Percentiles rank a stretch among this genome's conserved stretches.
Conservation (phyloP, 495 filamentous ascomycete genomes). For the Hypoxylon crocopeplum region DNA sequence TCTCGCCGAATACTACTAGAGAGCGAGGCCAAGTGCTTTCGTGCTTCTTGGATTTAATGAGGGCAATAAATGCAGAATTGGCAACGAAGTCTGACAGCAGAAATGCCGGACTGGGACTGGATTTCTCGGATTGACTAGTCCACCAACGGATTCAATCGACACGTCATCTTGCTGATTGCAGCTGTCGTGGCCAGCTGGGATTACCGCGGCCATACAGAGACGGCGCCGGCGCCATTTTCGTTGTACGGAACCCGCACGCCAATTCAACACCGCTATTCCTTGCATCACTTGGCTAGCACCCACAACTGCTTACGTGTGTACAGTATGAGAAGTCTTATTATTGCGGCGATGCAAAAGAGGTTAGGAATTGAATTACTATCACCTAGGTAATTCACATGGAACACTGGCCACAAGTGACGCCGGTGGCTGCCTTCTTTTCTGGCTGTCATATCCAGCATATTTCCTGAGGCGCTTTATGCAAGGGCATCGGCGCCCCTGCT, state of each 20-base stretch:
- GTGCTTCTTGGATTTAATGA: slow-evolving; percentile 14
- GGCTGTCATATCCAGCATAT: slow-evolving; percentile 15
- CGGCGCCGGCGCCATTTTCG: not conserved
- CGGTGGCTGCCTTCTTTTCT: slow-evolving; percentile 22
- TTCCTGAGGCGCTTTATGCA: slow-evolving; percentile 12
- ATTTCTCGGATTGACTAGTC: slow-evolving; percentile 2
- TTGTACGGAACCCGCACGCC: slow-evolving; percentile 10
- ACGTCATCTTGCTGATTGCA: slow-evolving; percentile 35
- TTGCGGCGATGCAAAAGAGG: not conserved
- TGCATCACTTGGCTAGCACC: no score
- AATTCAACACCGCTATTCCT: no score
- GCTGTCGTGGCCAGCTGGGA: slow-evolving; percentile 17
- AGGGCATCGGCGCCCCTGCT: not conserved
- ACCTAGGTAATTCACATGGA: no score
- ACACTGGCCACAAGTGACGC: slow-evolving; percentile 24
- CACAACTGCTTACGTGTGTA: no score
- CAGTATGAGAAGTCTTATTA: slow-evolving; percentile 5
- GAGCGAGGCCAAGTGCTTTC: slow-evolving; percentile 3
- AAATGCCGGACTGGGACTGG: not conserved
- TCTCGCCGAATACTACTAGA: slow-evolving; percentile 23
- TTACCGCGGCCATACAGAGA: slow-evolving; percentile 11
- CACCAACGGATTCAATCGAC: slow-evolving; percentile 7
- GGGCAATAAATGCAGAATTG: not conserved
- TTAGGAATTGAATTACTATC: slow-evolving; percentile 8
- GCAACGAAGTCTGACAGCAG: no score